phyloP scores from a whole-genome alignment of 2,329 filamentous ascomycete genomes.

The Rutstroemia sydowiana region DNA sequence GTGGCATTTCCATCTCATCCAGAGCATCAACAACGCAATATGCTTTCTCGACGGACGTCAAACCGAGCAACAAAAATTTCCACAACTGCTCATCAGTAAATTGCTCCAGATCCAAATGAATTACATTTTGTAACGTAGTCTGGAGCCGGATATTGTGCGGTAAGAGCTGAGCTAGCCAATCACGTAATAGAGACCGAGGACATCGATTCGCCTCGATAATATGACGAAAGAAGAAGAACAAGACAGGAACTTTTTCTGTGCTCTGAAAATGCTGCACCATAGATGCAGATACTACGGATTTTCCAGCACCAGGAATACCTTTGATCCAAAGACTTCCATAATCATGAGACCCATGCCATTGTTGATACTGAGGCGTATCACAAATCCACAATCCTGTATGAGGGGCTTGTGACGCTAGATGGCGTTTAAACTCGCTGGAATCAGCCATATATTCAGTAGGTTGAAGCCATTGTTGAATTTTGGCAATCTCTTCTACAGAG shows the following conservation, averaged over 20 bases:
- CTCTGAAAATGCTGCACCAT: slow-evolving; percentile 9
- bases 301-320: slow-evolving; percentile 39
- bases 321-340: slow-evolving; percentile 39
- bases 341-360: slow-evolving; percentile 19
- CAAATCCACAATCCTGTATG: slow-evolving; percentile 18
- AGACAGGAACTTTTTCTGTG: slow-evolving; percentile 22
- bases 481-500: neutral
- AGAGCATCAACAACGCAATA: slow-evolving; percentile 43
- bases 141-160: slow-evolving; percentile 12
- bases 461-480: slow-evolving; percentile 9
- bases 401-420: slow-evolving; percentile 13
- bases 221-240: slow-evolving; percentile 33
- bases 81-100: slow-evolving; percentile 24
- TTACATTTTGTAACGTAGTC: neutral
- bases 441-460: slow-evolving; percentile 17
- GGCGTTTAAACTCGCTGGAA: slow-evolving; percentile 17
- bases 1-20: slow-evolving; percentile 38
- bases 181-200: slow-evolving; percentile 25
- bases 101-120: neutral
- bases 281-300: slow-evolving; percentile 34
- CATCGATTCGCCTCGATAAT: slow-evolving; percentile 29
- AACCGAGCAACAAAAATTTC: slow-evolving; percentile 21
- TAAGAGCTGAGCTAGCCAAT: slow-evolving; percentile 31
- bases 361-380: slow-evolving; percentile 14
- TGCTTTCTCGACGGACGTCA: slow-evolving; percentile 17